Evolutionary conservation across 225 moss, liverwort and hornwort species (phyloP).

Genomic region (Thuidium tamariscinum): DNA sequence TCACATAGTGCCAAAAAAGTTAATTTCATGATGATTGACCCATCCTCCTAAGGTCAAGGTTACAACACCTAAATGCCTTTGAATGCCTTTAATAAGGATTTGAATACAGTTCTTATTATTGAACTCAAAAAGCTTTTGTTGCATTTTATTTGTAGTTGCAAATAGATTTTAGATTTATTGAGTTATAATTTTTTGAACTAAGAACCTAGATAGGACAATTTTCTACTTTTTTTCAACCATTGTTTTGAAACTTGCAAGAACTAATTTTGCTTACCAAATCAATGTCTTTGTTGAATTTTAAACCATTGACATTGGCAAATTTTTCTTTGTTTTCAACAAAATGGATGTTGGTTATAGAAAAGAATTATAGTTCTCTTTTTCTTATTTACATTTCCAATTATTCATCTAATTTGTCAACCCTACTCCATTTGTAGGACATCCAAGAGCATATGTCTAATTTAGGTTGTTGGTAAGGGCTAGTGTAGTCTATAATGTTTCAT

Average conservation of each 20-base stretch:
- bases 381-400: background rate
- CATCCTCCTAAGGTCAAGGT: too few relatives aligned
- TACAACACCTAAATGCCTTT: too few relatives aligned
- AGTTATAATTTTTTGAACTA: background rate
- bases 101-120: background rate
- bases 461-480: rapidly evolving
- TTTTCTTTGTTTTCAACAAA: background rate
- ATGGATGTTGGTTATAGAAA: background rate
- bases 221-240: too few relatives aligned
- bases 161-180: rapidly evolving
- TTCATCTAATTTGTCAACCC: background rate
- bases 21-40: too few relatives aligned
- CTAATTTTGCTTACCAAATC: background rate
- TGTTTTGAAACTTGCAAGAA: background rate
- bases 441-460: background rate
- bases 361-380: background rate
- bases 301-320: background rate
- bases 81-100: background rate
- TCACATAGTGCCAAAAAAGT: too few relatives aligned
- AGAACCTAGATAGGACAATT: too few relatives aligned
- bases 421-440: background rate
- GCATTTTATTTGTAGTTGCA: background rate
- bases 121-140: background rate
- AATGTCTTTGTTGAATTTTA: background rate
- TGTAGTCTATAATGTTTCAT: background rate